Percentiles rank a stretch among this genome's conserved stretches.
Evolutionary conservation across 768 basidiomycete species (phyloP).

Genomic region (Agrocybe chaxingu): DNA sequence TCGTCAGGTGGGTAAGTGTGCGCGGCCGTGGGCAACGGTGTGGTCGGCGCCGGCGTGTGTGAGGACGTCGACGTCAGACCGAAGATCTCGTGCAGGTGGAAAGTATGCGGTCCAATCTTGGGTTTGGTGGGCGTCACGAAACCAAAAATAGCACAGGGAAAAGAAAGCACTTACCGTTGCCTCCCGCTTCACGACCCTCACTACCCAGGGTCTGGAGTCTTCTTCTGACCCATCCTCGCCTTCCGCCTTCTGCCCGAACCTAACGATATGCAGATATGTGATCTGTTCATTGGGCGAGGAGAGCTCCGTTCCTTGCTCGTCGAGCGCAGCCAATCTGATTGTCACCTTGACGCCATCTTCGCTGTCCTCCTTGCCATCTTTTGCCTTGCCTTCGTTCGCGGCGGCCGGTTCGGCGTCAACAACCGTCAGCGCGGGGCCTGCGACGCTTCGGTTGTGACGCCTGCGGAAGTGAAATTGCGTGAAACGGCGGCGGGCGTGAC

Average conservation of each 20-base stretch:
- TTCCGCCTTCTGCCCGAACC: conserved; percentile 51
- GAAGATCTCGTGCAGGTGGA: conserved; percentile 94
- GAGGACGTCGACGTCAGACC: conserved; percentile 69
- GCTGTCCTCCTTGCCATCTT: conserved; percentile 44
- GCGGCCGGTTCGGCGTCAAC: conserved; percentile 65
- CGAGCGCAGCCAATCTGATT: conserved; percentile 80
- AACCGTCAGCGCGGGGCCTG: conserved; percentile 77
- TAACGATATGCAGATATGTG: conserved; percentile 83
- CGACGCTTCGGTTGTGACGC: conserved; percentile 49
- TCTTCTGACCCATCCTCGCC: conserved; percentile 26
- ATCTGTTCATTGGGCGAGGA: conserved; percentile 78
- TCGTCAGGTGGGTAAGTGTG: conserved; percentile 36
- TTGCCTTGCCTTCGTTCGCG: conserved; percentile 28
- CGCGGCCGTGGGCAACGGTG: conserved; percentile 32
- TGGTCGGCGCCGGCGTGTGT: conserved; percentile 21
- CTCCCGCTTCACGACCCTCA: conserved; percentile 90
- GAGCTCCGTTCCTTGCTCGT: conserved; percentile 68
- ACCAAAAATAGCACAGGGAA: neutral
- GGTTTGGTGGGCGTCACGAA: conserved; percentile 1
- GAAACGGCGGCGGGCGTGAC: conserved; percentile 48
- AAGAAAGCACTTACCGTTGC: conserved; percentile 54
- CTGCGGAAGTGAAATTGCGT: conserved; percentile 67
- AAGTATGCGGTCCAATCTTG: conserved; percentile 89
- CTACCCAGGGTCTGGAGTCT: conserved; percentile 80
- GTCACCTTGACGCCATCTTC: conserved; percentile 72